Evolutionary conservation across 2,329 filamentous ascomycete species (phyloP), one percentile per base, ranked within the genome.

Genomic region (Elsinoe perseae): DNA sequence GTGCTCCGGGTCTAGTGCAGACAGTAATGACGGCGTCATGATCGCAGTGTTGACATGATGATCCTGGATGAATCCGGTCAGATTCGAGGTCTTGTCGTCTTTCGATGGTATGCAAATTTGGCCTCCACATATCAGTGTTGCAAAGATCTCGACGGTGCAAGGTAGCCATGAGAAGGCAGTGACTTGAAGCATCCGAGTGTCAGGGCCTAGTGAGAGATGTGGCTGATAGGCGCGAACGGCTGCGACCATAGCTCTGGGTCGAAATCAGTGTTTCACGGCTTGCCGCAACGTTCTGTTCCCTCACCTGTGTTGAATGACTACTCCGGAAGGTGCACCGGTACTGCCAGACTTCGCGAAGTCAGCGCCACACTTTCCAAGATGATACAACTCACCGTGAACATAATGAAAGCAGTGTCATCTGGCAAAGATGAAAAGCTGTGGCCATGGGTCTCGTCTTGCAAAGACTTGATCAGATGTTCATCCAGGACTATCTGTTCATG

Each of bases 71-170:
- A 42, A 54, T 12, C 2, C 21, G 16, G 32, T 25, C 20, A 54
- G 32, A 14, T 40, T 27, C 16, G 23, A 42, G 10, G 23, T 10
- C 16, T 23, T 32, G 14, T 40, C 36, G 10, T 54, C 20, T 21
- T 54, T 21, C 7, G 52, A 54, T 6, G 52, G 52, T 30, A 54
- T 40, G 23, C 34, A 54, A 10, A 54, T 9, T 12, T 34, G 36
- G 8, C 32, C 52, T 9, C 52, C 52, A 30, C 12, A 23, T 6
- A 54, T 42, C 25, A 54, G 36, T 10, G 52, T 38, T 4, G 34
- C 52, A 16, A 54, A 25, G 23, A 54, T 43, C 16, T 54, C 52
- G 34, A 38, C 52, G 18, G 36, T 42, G 36, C 52, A 54, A 7
- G 36, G 36, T 6, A 40, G 20, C 25, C 32, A 54, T 7, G 34